These are phyloP conservation scores for Leishmania gerbilli DNA, from an alignment of 208 protist species.

Conservation along the genomic window DNA sequence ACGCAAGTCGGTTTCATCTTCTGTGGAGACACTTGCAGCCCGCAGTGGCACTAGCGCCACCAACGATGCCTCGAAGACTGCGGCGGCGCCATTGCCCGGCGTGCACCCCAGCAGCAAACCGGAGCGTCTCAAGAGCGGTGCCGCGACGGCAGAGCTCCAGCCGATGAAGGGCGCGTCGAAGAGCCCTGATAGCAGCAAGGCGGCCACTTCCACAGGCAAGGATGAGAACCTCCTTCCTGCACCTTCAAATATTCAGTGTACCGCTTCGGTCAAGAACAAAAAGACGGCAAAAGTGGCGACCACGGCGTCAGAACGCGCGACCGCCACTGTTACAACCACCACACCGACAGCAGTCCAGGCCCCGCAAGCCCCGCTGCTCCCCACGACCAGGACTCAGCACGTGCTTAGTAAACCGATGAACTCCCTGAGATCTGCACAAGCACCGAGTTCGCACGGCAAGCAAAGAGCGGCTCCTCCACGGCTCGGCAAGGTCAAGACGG, in stretches of 20 bases:
- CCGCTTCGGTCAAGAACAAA: background rate
- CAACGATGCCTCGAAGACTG: background rate
- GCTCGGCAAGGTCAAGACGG: background rate
- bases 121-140: background rate
- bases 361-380: background rate
- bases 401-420: background rate
- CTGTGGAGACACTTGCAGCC: no score
- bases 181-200: background rate
- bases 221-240: background rate
- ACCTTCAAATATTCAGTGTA: background rate
- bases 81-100: background rate
- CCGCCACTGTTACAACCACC: background rate
- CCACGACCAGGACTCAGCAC: slow-evolving; percentile 5
- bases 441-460: background rate
- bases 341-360: background rate
- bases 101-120: background rate
- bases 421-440: background rate
- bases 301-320: background rate
- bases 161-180: background rate
- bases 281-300: background rate
- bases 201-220: background rate
- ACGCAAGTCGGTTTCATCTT: background rate
- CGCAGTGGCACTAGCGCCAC: background rate
- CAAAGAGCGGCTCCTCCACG: background rate
- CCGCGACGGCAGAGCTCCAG: background rate